phyloP scores from a whole-genome alignment of 116 monocot genomes.

The Cymodocea nodosa region DNA sequence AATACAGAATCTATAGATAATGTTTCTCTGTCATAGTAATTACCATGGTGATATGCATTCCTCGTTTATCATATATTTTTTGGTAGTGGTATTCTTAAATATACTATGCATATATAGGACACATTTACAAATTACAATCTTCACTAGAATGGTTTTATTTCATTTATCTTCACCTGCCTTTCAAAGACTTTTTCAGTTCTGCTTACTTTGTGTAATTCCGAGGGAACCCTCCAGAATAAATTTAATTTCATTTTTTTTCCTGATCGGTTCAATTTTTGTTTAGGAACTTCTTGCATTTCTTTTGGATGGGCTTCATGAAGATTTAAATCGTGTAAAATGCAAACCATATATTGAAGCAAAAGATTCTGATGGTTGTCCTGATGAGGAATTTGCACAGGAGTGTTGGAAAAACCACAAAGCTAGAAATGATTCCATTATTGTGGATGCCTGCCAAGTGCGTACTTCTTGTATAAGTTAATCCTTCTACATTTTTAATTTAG shows the following conservation, averaged over 20 bases:
- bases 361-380: conserved; percentile 75
- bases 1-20: too few relatives aligned
- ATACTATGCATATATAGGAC: too few relatives aligned
- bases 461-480: background rate
- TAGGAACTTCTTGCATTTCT: conserved; percentile 97
- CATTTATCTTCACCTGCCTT: background rate
- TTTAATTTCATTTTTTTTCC: background rate
- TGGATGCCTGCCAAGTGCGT: conserved; percentile 79
- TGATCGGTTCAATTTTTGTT: background rate
- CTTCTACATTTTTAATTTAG: background rate
- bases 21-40: too few relatives aligned
- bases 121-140: too few relatives aligned
- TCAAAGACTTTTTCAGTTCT: too few relatives aligned
- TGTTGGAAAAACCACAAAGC: conserved; percentile 90
- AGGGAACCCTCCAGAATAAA: background rate
- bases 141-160: background rate
- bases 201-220: too few relatives aligned
- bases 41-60: too few relatives aligned
- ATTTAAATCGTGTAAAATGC: conserved; percentile 82
- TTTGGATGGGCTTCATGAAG: conserved; percentile 95
- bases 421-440: conserved; percentile 91
- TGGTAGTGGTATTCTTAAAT: too few relatives aligned
- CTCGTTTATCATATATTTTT: too few relatives aligned
- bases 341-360: conserved; percentile 92
- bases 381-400: conserved; percentile 74